A percentile compares a stretch with the other conserved stretches of the same genome.
phyloP scores from a whole-genome alignment of 2,329 filamentous ascomycete species.

The Helicocarpus griseus region DNA sequence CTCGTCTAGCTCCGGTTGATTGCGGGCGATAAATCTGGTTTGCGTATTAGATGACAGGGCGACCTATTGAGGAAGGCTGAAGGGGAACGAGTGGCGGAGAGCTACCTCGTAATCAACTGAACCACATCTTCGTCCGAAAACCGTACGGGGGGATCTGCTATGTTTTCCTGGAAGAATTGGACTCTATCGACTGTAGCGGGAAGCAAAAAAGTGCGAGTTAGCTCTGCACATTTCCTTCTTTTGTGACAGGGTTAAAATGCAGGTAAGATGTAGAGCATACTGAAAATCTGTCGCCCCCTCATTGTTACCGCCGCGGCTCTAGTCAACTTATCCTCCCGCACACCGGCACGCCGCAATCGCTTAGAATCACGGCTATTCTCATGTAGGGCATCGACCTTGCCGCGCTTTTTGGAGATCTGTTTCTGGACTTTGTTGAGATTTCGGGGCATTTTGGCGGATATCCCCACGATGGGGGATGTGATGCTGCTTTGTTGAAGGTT shows the following conservation, averaged over 20 bases:
- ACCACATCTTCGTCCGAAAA: conserved; percentile 29
- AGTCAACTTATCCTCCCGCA: conserved; percentile 72
- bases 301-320: conserved; percentile 59
- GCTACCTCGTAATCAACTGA: conserved; percentile 47
- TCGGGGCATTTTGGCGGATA: conserved; percentile 54
- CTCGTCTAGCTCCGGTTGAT: conserved; percentile 28
- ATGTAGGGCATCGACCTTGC: conserved; percentile 65
- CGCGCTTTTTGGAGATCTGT: conserved; percentile 79
- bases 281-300: conserved; percentile 63
- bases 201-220: background rate
- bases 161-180: conserved; percentile 58
- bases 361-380: conserved; percentile 81
- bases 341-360: conserved; percentile 66
- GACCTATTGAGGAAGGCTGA: background rate
- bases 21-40: conserved; percentile 28
- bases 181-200: conserved; percentile 51
- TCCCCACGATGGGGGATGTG: no score
- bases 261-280: conserved; percentile 35
- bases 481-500: no score
- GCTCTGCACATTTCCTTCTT: background rate
- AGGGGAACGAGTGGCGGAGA: conserved; percentile 29
- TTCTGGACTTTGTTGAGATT: conserved; percentile 77
- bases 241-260: background rate
- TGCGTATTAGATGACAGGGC: background rate
- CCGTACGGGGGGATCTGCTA: conserved; percentile 19